Evolutionary conservation across 2,329 filamentous ascomycete genomes (phyloP).

Genomic region (Pseudogymnoascus sp.): DNA sequence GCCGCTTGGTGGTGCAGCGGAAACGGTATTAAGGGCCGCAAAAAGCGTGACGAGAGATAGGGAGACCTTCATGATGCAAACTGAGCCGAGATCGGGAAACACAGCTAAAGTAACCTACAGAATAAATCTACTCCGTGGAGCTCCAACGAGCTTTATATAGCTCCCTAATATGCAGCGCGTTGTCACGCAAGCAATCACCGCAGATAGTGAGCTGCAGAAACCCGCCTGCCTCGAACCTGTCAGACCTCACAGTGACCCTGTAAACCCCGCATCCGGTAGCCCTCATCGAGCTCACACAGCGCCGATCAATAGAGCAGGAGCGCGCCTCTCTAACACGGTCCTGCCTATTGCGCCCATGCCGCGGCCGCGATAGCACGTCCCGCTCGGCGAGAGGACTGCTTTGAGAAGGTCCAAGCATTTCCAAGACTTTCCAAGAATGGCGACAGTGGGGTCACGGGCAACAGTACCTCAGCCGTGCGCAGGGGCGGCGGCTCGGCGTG

Average conservation of each 20-base stretch:
- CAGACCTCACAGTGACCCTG: neutral
- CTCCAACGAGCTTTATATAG: neutral
- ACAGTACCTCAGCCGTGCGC: neutral
- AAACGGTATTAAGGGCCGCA: neutral
- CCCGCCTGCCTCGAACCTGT: neutral
- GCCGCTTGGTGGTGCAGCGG: neutral
- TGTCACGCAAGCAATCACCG: neutral
- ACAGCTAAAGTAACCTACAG: neutral
- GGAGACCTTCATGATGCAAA: constrained; percentile 7
- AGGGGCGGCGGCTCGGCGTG: neutral
- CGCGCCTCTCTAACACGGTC: neutral
- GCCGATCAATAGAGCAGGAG: neutral
- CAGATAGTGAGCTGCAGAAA: neutral
- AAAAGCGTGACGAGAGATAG: neutral
- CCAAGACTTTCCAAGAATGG: constrained; percentile 1
- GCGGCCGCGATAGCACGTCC: neutral
- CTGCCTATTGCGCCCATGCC: neutral
- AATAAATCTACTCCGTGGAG: neutral
- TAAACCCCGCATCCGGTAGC: neutral
- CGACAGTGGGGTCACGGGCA: neutral
- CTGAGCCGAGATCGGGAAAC: neutral
- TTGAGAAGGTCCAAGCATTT: constrained; percentile 4
- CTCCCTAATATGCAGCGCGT: neutral
- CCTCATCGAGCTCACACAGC: neutral
- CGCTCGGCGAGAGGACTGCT: neutral